Evolutionary conservation across 2,329 filamentous ascomycete genomes (phyloP).

Genomic region (Catunica adiposa): DNA sequence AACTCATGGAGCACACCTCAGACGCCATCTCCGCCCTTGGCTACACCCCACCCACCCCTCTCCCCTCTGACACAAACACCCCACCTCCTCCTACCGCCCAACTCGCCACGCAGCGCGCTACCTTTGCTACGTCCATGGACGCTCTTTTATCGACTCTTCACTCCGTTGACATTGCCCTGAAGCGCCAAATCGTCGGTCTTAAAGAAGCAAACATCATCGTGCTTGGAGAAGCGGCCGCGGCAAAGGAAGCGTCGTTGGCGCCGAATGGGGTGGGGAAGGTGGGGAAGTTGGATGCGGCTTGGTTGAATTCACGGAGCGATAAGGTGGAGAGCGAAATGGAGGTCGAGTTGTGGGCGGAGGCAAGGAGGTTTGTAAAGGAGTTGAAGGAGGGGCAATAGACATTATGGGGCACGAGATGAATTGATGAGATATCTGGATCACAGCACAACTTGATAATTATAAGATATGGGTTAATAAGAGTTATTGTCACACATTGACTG

Average conservation of each 20-base stretch:
- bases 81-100: constrained; percentile 16
- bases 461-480: no score
- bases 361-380: constrained; percentile 24
- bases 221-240: constrained; percentile 19
- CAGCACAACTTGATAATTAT: no score
- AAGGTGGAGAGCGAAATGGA: constrained; percentile 73
- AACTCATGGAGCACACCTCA: constrained; percentile 29
- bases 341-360: constrained; percentile 52
- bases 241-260: constrained; percentile 26
- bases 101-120: constrained; percentile 32
- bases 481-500: no score
- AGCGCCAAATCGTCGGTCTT: constrained; percentile 52
- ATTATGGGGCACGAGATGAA: not conserved
- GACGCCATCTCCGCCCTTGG: constrained; percentile 30
- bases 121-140: constrained; percentile 42
- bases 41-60: constrained; percentile 13
- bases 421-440: no score
- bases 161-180: constrained; percentile 55
- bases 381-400: not conserved
- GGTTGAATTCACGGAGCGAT: constrained; percentile 72
- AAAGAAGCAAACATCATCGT: constrained; percentile 66
- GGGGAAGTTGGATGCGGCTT: constrained; percentile 61
- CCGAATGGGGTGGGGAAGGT: constrained; percentile 39
- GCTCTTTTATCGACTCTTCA: constrained; percentile 60
- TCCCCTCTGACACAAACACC: not conserved